phyloP scores from a whole-genome alignment of 2,329 filamentous ascomycete species.

The Blastomyces gilchristii region DNA sequence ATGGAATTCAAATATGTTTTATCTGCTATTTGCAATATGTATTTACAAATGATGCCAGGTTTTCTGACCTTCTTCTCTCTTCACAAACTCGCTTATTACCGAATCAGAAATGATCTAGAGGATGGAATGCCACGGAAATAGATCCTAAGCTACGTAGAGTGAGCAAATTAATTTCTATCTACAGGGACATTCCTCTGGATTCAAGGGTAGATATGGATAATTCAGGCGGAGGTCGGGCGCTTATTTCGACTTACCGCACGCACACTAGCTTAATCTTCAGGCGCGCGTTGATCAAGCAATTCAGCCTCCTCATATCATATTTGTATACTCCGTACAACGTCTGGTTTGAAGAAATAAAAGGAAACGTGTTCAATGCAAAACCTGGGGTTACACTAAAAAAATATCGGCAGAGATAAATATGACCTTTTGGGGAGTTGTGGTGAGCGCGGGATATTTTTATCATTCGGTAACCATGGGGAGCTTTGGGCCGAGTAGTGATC shows the following conservation, averaged over 20 bases:
- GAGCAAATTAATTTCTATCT: neutral
- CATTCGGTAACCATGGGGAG: neutral
- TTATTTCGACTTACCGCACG: neutral
- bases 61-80: neutral
- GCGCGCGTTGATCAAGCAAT: neutral
- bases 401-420: too few species aligned
- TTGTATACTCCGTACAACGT: neutral
- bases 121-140: neutral
- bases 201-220: neutral
- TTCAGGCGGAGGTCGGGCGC: neutral
- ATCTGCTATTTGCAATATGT: neutral
- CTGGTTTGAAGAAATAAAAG: neutral
- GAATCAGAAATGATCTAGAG: neutral
- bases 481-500: neutral
- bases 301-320: neutral
- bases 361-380: neutral
- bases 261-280: neutral
- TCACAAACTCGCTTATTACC: too few species aligned
- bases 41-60: neutral
- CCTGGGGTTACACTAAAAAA: too few species aligned
- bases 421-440: too few species aligned
- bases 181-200: neutral
- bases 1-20: neutral
- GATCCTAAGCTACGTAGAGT: neutral
- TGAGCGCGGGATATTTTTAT: too few species aligned